These are phyloP conservation scores for Fusarium miscanthi DNA, from an alignment of 2,329 filamentous ascomycete species.

Conservation along the genomic window DNA sequence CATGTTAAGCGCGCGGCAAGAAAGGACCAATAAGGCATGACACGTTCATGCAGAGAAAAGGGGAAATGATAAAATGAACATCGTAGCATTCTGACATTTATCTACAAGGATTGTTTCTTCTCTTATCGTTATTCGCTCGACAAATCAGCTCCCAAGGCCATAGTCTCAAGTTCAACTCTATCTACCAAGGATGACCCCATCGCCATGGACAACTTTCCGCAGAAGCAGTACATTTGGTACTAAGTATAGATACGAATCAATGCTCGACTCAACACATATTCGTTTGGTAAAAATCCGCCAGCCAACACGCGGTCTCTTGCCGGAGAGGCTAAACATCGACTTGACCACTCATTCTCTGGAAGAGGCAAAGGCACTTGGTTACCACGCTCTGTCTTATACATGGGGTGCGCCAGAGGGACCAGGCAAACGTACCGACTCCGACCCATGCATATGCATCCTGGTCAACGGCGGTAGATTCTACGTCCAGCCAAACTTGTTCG, in stretches of 20 bases:
- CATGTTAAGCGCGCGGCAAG: neutral
- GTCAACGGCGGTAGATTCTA: neutral
- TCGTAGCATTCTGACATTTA: neutral
- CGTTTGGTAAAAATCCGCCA: neutral
- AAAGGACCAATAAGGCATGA: neutral
- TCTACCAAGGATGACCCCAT: neutral
- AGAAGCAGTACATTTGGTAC: neutral
- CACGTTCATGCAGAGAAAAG: neutral
- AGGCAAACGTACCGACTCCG: no score
- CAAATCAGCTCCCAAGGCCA: neutral
- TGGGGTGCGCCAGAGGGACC: neutral
- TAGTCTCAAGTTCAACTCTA: accelerated
- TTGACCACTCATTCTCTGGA: neutral
- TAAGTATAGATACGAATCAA: neutral
- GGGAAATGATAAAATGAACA: neutral
- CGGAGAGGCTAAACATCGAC: neutral
- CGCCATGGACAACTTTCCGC: neutral
- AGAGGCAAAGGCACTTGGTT: neutral
- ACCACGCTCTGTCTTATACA: neutral
- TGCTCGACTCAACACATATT: neutral
- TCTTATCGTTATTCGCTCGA: neutral
- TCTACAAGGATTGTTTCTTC: neutral
- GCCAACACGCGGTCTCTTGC: neutral
- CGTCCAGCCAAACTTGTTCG: neutral
- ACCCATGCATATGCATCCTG: neutral